Conservation (phyloP, 805 yeast genomes). For the Clavispora carvajalis region DNA sequence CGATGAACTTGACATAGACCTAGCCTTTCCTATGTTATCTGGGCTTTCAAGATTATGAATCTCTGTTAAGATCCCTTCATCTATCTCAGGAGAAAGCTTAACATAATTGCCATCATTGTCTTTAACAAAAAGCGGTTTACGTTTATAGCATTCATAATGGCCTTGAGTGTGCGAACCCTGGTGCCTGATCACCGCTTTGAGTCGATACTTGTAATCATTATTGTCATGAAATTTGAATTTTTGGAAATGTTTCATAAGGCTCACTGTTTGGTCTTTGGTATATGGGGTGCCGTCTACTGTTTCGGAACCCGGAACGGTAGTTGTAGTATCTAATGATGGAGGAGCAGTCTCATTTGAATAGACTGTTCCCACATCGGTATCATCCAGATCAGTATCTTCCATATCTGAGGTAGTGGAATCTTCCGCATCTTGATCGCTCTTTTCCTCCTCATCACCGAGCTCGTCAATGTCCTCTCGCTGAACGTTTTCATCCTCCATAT, state of each 20-base stretch:
- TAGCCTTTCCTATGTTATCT: not conserved
- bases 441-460: constrained; percentile 23
- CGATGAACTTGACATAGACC: constrained; percentile 10
- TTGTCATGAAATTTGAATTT: constrained; percentile 36
- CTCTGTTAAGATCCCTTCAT: constrained; percentile 15
- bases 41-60: constrained; percentile 4
- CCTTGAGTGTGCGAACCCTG: constrained; percentile 86
- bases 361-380: constrained; percentile 7
- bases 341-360: constrained; percentile 7
- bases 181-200: constrained; percentile 76
- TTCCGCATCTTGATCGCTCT: constrained; percentile 4
- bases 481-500: constrained; percentile 26
- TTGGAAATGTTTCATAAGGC: constrained; percentile 32
- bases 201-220: constrained; percentile 45
- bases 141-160: constrained; percentile 84
- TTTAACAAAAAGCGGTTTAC: constrained; percentile 60
- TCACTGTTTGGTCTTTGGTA: constrained; percentile 32
- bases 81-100: constrained; percentile 38
- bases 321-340: constrained; percentile 4
- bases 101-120: constrained; percentile 36
- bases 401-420: constrained; percentile 1
- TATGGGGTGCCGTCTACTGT: constrained; percentile 35
- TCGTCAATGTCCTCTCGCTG: constrained; percentile 34
- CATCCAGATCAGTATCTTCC: constrained; percentile 6
- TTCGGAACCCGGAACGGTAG: constrained; percentile 5